These are phyloP conservation scores for Aspergillus saccharolyticus DNA, from an alignment of 495 filamentous ascomycete genomes.

Conservation along the genomic window DNA sequence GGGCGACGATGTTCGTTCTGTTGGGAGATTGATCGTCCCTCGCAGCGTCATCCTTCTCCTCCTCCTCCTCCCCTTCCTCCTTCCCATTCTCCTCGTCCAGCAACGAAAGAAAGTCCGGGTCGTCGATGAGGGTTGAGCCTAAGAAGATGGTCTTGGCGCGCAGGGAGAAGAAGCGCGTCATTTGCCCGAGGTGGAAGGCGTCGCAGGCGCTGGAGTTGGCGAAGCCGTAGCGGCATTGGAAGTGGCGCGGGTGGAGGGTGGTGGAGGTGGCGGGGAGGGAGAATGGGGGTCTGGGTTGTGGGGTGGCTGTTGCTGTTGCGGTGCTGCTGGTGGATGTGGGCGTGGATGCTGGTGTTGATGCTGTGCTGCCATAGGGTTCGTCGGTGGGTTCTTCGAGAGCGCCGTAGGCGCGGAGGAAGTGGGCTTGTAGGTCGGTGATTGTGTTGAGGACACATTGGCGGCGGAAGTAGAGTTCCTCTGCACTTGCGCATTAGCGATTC, in stretches of 20 bases:
- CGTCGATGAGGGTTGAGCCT: conserved; percentile 40
- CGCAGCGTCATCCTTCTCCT: not conserved
- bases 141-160: conserved; percentile 45
- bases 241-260: conserved; percentile 23
- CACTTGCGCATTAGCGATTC: not conserved
- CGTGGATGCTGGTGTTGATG: not conserved
- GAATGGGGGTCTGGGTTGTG: conserved; percentile 6
- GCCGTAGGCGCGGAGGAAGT: conserved; percentile 66
- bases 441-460: conserved; percentile 68
- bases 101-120: conserved; percentile 29
- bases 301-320: conserved; percentile 2
- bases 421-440: conserved; percentile 66
- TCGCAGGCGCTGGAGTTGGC: conserved; percentile 73
- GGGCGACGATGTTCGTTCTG: conserved; percentile 40
- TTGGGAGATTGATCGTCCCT: not conserved
- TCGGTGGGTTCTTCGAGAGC: conserved; percentile 29
- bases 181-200: conserved; percentile 81
- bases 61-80: not conserved
- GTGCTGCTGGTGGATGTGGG: not conserved
- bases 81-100: conserved; percentile 19
- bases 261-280: conserved; percentile 6
- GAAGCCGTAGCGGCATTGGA: conserved; percentile 73
- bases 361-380: not conserved
- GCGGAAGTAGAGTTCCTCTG: conserved; percentile 69
- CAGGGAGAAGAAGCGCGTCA: conserved; percentile 68